A percentile compares a stretch with the other conserved stretches of the same genome.
These are phyloP conservation scores for Kodamaea fungicola DNA, from an alignment of 1,139 yeast genomes.

Conservation along the genomic window DNA sequence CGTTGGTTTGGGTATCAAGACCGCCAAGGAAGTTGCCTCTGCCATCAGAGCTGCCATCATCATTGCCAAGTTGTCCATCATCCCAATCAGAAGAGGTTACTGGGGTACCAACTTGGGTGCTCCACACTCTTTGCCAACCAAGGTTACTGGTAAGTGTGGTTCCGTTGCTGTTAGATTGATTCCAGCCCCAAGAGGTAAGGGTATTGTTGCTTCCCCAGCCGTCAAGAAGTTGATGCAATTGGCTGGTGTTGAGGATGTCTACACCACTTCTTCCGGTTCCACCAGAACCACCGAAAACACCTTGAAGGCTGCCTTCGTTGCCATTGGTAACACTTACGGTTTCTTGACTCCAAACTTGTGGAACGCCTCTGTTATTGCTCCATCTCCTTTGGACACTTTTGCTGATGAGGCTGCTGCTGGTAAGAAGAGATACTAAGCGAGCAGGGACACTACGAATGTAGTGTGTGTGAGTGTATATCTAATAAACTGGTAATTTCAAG, in stretches of 20 bases:
- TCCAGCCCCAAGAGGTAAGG: conserved; percentile 99
- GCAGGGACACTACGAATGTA: not conserved
- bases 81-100: conserved; percentile 99
- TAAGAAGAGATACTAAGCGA: conserved; percentile 66
- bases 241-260: conserved; percentile 99
- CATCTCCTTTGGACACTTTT: conserved; percentile 93
- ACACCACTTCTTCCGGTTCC: conserved; percentile 98
- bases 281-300: conserved; percentile 99
- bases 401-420: conserved; percentile 76
- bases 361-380: conserved; percentile 78
- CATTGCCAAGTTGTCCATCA: conserved; percentile 97
- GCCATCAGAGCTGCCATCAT: conserved; percentile 99
- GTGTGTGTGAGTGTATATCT: not conserved
- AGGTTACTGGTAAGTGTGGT: conserved; percentile 99
- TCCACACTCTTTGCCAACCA: conserved; percentile 98
- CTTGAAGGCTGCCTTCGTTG: conserved; percentile 98
- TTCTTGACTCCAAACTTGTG: conserved; percentile 99
- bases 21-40: conserved; percentile 99
- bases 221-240: conserved; percentile 98
- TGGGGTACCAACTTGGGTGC: conserved; percentile 99
- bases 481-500: no score
- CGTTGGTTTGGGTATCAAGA: conserved; percentile 99
- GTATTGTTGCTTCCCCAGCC: conserved; percentile 99
- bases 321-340: conserved; percentile 99
- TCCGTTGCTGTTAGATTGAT: conserved; percentile 97